These are phyloP conservation scores for Corallochytrium limacisporum DNA, from an alignment of 78 protist species.

Conservation along the genomic window DNA sequence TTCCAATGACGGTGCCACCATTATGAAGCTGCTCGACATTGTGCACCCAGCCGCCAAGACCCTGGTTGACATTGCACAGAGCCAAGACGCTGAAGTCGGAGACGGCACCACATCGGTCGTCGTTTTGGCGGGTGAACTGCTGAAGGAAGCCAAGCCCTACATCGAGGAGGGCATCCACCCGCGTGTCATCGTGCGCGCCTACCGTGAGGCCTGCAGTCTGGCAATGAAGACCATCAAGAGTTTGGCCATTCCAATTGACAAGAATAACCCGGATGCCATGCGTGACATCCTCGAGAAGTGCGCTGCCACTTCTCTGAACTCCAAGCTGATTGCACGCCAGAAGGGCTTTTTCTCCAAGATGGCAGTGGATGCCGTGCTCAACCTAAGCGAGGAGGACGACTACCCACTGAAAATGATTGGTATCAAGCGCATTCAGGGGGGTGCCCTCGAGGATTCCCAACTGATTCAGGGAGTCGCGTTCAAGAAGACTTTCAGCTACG, in stretches of 20 bases:
- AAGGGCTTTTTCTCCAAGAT: slow-evolving; percentile 82
- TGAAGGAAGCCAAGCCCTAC: slow-evolving; percentile 84
- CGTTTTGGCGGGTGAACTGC: slow-evolving; percentile 88
- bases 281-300: slow-evolving; percentile 66
- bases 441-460: slow-evolving; percentile 65
- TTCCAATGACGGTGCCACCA: slow-evolving; percentile 99
- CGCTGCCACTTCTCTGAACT: slow-evolving; percentile 92
- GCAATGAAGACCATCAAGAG: slow-evolving; percentile 11
- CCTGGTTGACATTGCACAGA: slow-evolving; percentile 94
- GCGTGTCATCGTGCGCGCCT: slow-evolving; percentile 80
- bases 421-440: slow-evolving; percentile 87
- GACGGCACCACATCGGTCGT: slow-evolving; percentile 99
- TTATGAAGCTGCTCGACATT: slow-evolving; percentile 92
- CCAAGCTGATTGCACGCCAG: slow-evolving; percentile 83
- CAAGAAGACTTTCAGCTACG: slow-evolving; percentile 97
- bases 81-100: slow-evolving; percentile 97
- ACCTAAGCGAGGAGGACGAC: slow-evolving; percentile 53
- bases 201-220: slow-evolving; percentile 54
- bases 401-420: slow-evolving; percentile 83
- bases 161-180: slow-evolving; percentile 97
- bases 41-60: slow-evolving; percentile 98
- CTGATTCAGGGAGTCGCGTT: slow-evolving; percentile 98
- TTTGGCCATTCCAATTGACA: slow-evolving; percentile 11
- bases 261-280: not conserved
- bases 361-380: slow-evolving; percentile 89